phyloP scores from a whole-genome alignment of 164 flowering plant species.

The Berberis vulgaris region DNA sequence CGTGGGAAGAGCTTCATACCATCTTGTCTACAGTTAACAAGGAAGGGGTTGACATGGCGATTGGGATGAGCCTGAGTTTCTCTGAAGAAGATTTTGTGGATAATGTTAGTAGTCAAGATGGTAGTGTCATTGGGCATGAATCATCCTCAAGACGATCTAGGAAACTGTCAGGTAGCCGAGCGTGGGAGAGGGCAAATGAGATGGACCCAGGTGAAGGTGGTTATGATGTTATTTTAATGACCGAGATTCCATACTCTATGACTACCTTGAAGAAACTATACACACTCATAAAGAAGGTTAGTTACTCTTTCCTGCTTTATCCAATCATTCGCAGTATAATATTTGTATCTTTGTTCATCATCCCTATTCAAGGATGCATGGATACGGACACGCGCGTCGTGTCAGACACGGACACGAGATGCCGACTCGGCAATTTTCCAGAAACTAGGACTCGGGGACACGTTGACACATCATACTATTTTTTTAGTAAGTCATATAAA shows the following conservation, averaged over 20 bases:
- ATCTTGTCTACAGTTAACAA: slow-evolving; percentile 56
- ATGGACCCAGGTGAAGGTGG: slow-evolving; percentile 68
- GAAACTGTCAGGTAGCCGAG: slow-evolving; percentile 88
- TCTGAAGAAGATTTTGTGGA: slow-evolving; percentile 91
- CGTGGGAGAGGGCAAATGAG: slow-evolving; percentile 85
- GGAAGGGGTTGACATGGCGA: slow-evolving; percentile 42
- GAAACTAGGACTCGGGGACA: too few species aligned
- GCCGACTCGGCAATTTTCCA: too few species aligned
- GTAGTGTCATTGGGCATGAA: slow-evolving; percentile 61
- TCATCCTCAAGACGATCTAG: slow-evolving; percentile 65
- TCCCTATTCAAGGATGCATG: too few species aligned
- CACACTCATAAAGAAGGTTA: slow-evolving; percentile 72
- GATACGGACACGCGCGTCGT: too few species aligned
- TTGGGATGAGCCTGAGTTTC: slow-evolving; percentile 57
- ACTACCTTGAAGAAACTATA: slow-evolving; percentile 66
- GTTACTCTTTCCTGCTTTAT: slow-evolving; percentile 11
- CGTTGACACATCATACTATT: too few species aligned
- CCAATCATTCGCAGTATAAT: too few species aligned
- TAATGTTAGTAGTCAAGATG: slow-evolving; percentile 81
- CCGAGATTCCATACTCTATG: slow-evolving; percentile 67
- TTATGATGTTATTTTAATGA: slow-evolving; percentile 78
- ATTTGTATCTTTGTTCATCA: too few species aligned
- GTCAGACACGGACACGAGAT: too few species aligned
- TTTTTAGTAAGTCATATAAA: too few species aligned
- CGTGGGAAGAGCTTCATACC: slow-evolving; percentile 81